Evolutionary conservation across 345 rosid genomes (phyloP).

Genomic region (Acer negundo): DNA sequence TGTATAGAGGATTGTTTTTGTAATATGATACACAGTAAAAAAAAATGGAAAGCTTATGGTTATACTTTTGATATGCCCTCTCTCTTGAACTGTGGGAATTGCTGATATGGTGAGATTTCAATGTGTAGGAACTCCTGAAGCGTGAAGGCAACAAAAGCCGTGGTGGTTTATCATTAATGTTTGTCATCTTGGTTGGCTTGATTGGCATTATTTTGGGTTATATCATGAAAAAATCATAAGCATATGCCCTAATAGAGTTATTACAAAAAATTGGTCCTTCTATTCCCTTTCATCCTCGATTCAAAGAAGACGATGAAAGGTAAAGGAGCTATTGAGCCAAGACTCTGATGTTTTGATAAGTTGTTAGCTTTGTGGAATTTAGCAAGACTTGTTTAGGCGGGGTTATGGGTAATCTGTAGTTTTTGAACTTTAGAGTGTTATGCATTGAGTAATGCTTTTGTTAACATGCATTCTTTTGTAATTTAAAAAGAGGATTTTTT

Average conservation of each 20-base stretch:
- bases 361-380: conserved; percentile 35
- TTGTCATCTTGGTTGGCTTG: conserved; percentile 58
- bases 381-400: conserved; percentile 31
- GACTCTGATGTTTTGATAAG: conserved; percentile 26
- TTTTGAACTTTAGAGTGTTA: conserved; percentile 15
- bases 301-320: conserved; percentile 39
- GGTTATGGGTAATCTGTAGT: conserved; percentile 25
- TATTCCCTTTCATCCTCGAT: conserved; percentile 24
- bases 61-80: not conserved
- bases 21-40: not conserved
- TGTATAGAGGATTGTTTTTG: not conserved
- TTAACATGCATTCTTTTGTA: conserved; percentile 44
- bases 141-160: conserved; percentile 47
- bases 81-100: conserved; percentile 2
- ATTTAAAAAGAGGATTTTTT: conserved; percentile 21
- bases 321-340: conserved; percentile 24
- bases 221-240: conserved; percentile 57
- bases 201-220: conserved; percentile 68
- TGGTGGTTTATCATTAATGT: conserved; percentile 49
- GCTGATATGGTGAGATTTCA: conserved; percentile 13
- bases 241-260: not conserved
- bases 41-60: not conserved
- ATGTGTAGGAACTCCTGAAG: conserved; percentile 53
- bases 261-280: conserved; percentile 18
- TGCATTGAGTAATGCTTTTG: conserved; percentile 17